Evolutionary conservation across 1,139 yeast species (phyloP), one percentile per base, ranked within the genome.

Genomic region (Zygoascus meyerae): DNA sequence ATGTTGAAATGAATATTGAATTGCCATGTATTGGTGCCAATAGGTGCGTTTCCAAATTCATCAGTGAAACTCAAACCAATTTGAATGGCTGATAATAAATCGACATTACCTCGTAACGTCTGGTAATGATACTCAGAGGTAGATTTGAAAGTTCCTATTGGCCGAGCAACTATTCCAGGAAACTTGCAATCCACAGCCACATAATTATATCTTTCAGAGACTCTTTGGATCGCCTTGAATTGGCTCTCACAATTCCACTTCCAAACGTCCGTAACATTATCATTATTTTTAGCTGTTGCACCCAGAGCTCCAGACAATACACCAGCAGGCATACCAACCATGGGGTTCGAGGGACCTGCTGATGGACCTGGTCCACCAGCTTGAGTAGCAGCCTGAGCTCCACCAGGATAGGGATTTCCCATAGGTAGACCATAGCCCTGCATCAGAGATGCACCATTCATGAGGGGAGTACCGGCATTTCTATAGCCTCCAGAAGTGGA

Each of bases 81-180:
- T 66, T 92, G 98, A 49, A 92, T 83, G 55, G 92, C 78, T 56
- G 83, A 83, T 54, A 90, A 69, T 48, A 92, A 73, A 66, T 94
- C 98, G 2, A 94, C 86, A 65, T 92, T 92, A 8, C 95, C 76
- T 60, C 98, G 77, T 67, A 92, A 76, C 0, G 97, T 92, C 66
- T 92, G 98, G 64, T 92, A 92, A 66, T 92, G 97, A 66, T 89
- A 92, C 64, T 92, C 98, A 28, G 86, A 77, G 11, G 94, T 85
- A 8, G 94, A 81, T 59, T 87, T 81, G 68, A 92, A 92, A 9
- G 89, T 80, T n/a, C 98, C 98, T 52, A 92, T 86, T 10, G 98
- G 98, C 56, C 98, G 77, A 1, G 96, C 96, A 21, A 92, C 86
- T 31, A 94, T 86, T 0, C 98, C 98, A 0, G 97, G 97, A 62